Evolutionary conservation across 192 early-diverging fungal species (phyloP), one percentile per base, ranked within the genome.

Genomic region (Spizellomyces punctatus): DNA sequence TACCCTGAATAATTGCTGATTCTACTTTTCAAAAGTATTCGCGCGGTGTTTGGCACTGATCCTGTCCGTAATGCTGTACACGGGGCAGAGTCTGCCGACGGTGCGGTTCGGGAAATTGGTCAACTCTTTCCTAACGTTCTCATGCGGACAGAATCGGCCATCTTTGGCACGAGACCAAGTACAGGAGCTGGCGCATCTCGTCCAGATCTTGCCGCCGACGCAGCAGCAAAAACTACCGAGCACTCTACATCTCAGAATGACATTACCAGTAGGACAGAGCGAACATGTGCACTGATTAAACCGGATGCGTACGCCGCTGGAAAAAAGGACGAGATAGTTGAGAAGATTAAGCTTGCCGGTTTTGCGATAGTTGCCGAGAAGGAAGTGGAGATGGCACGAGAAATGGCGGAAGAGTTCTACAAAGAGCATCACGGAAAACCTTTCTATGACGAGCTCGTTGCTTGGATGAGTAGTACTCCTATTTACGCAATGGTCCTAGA

Each of bases 401-500:
- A 52, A 19, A 76, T 76, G 59, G 84, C 84, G 0, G 52, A 73
- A 55, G 81, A 81, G 71, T 83, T 86, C 52, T 86, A 83, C 66
- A 74, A 75, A 44, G 81, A 86, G 47, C 81, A 83, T 64, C 49
- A 56, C 10, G 79, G 69, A 41, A 79, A 81, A 63, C 21, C 7
- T 5, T 82, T 83, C 64, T 82, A 63, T 70, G 77, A 82, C 9
- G 81, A 88, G 1, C 63, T 86, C 36, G 79, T 76, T 0, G 59
- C 55, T 3, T 86, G 86, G 85, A 86, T 88, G 82, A 79, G 81
- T 70, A 79, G 79, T 50, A 74, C 75, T 6, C 81, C 85, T 10
- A 82, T 88, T 50, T 86, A 86, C 66, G 86, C 86, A 5, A 68
- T 89, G 71, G 79, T 83, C 4, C 63, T 89, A 55, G 86, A 89